A percentile compares a stretch with the other conserved stretches of the same genome.
Evolutionary conservation across 768 basidiomycete genomes (phyloP).

Genomic region (Suillus plorans): DNA sequence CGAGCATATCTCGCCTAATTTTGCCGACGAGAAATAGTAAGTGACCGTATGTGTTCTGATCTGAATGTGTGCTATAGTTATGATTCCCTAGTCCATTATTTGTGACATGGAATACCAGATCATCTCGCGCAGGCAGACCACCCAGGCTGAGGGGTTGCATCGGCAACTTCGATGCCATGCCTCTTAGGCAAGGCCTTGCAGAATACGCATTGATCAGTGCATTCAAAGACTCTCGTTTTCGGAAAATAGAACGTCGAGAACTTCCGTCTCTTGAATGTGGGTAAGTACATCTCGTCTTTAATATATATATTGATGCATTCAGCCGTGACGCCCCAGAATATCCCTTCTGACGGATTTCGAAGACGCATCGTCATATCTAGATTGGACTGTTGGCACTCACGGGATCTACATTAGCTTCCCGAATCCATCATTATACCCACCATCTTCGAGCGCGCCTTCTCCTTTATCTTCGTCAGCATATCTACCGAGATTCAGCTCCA

Average conservation of each 20-base stretch:
- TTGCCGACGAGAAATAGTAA: slow-evolving; percentile 78
- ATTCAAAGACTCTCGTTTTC: slow-evolving; percentile 85
- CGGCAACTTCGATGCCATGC: slow-evolving; percentile 82
- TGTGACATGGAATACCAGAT: slow-evolving; percentile 90
- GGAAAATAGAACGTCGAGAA: slow-evolving; percentile 73
- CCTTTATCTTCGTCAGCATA: slow-evolving; percentile 67
- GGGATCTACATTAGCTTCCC: slow-evolving; percentile 89
- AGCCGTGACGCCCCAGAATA: slow-evolving; percentile 47
- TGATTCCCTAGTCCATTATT: slow-evolving; percentile 65
- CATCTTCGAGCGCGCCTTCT: slow-evolving; percentile 65
- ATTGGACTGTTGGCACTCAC: slow-evolving; percentile 91
- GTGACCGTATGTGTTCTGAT: slow-evolving; percentile 22
- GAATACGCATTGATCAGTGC: slow-evolving; percentile 95
- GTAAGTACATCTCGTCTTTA: slow-evolving; percentile 46
- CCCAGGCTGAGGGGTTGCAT: slow-evolving; percentile 88
- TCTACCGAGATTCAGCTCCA: slow-evolving; percentile 53
- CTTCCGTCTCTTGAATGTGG: slow-evolving; percentile 81
- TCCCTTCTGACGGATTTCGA: slow-evolving; percentile 95
- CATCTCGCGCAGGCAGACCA: slow-evolving; percentile 56
- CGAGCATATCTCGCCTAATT: slow-evolving; percentile 57
- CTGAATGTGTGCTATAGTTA: background rate
- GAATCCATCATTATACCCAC: slow-evolving; percentile 64
- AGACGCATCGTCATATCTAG: slow-evolving; percentile 77
- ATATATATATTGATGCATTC: background rate
- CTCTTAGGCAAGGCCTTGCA: slow-evolving; percentile 71